phyloP scores from a whole-genome alignment of 345 rosid genomes.

The Sapria himalayana region DNA sequence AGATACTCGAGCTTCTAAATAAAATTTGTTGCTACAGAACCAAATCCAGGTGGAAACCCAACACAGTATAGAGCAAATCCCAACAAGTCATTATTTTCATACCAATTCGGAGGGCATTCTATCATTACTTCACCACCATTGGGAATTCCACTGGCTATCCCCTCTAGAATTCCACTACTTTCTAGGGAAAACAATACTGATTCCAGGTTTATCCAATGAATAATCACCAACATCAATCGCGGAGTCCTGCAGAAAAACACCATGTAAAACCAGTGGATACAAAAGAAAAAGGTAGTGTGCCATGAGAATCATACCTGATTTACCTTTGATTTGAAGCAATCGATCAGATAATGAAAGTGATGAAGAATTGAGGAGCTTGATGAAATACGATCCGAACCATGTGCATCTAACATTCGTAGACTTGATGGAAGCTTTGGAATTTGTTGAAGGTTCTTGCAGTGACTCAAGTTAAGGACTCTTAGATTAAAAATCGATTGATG shows the following conservation, averaged over 20 bases:
- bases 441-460: slow-evolving; percentile 10
- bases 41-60: no score
- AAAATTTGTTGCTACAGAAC: no score
- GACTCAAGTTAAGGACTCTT: not conserved
- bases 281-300: not conserved
- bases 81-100: slow-evolving; percentile 6
- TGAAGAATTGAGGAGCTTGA: not conserved
- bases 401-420: not conserved
- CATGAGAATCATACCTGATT: not conserved
- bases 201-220: not conserved
- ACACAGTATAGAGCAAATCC: slow-evolving; percentile 8
- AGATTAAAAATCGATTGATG: slow-evolving; percentile 8
- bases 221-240: no score
- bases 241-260: no score
- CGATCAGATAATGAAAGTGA: slow-evolving; percentile 2
- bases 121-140: slow-evolving; percentile 5
- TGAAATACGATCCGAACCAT: slow-evolving; percentile 6
- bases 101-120: slow-evolving; percentile 7
- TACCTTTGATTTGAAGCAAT: slow-evolving; percentile 5
- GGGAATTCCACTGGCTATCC: slow-evolving; percentile 8
- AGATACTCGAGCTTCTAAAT: no score
- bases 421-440: slow-evolving; percentile 11
- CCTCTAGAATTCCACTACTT: not conserved
- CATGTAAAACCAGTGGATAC: no score
- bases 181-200: not conserved